Conservation (phyloP, 1,284 basidiomycete genomes). For the Marasmius oreades region DNA sequence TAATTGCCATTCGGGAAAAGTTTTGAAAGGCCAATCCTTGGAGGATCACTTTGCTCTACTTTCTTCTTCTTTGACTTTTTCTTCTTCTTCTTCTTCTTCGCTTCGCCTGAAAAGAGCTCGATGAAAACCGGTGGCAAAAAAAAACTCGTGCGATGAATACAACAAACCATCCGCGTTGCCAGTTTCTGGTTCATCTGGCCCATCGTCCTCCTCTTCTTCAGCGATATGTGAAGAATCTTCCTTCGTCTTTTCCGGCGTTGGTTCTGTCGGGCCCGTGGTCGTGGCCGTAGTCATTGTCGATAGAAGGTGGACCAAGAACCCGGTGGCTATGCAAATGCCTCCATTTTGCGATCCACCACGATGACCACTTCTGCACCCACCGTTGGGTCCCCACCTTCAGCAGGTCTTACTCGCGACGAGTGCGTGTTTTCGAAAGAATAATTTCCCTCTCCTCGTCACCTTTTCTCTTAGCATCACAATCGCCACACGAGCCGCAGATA, state of each 20-base stretch:
- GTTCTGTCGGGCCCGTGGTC: constrained; percentile 7
- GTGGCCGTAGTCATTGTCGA: background rate
- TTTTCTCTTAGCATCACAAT: constrained; percentile 62
- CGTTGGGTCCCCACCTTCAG: constrained; percentile 3
- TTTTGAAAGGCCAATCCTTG: constrained; percentile 87
- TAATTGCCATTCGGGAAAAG: constrained; percentile 85
- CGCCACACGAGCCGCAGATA: constrained; percentile 74
- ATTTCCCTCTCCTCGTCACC: background rate
- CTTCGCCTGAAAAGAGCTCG: constrained; percentile 32
- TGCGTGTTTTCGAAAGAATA: constrained; percentile 3
- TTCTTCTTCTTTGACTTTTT: constrained; percentile 90
- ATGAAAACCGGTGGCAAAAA: background rate
- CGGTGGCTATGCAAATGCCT: background rate
- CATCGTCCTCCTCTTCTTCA: constrained; percentile 67
- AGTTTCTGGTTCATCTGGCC: constrained; percentile 58
- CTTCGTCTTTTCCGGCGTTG: constrained; percentile 3
- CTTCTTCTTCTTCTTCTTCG: constrained; percentile 91
- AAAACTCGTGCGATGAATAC: background rate
- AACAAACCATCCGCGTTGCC: constrained; percentile 8
- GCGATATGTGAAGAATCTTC: constrained; percentile 43
- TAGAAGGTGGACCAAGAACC: background rate
- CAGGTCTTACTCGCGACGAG: constrained; percentile 14
- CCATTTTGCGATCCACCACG: background rate
- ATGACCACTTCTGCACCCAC: constrained; percentile 9
- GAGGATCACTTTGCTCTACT: constrained; percentile 84